Percentiles rank a stretch among this genome's conserved stretches.
Evolutionary conservation across 2,329 filamentous ascomycete species (phyloP).

Genomic region (Talaromyces sp.): DNA sequence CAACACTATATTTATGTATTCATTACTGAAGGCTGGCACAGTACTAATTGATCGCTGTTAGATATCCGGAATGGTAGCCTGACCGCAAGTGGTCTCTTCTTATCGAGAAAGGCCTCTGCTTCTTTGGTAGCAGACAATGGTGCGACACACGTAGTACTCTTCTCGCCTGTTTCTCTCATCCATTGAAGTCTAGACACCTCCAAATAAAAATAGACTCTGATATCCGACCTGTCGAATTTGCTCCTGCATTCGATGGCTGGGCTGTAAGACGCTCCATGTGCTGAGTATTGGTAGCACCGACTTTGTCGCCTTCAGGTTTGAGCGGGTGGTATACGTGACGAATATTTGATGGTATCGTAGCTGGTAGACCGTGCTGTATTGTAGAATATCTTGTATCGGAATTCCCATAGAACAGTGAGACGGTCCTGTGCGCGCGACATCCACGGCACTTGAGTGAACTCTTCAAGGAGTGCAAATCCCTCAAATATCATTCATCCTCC

Average conservation of each 20-base stretch:
- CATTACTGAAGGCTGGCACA: neutral
- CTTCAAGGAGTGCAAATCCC: neutral
- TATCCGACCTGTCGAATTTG: neutral
- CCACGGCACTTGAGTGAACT: neutral
- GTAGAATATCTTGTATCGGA: neutral
- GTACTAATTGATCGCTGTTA: neutral
- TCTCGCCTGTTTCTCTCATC: neutral
- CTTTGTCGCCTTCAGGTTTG: neutral
- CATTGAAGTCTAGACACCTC: neutral
- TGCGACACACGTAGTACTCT: neutral
- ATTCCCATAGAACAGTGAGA: neutral
- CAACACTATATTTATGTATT: neutral
- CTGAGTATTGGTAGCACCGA: neutral
- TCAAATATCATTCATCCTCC: constrained; percentile 43
- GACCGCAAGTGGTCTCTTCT: neutral
- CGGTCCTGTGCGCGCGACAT: neutral
- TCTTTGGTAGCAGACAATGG: neutral
- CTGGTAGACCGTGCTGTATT: neutral
- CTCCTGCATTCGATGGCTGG: neutral
- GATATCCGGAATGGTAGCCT: neutral
- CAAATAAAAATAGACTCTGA: neutral
- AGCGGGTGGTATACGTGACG: neutral
- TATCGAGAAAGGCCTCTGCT: neutral
- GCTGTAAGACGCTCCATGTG: neutral
- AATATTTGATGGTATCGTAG: neutral